phyloP scores from a whole-genome alignment of 2,329 filamentous ascomycete species.

The Kalaharituber pfeilii region DNA sequence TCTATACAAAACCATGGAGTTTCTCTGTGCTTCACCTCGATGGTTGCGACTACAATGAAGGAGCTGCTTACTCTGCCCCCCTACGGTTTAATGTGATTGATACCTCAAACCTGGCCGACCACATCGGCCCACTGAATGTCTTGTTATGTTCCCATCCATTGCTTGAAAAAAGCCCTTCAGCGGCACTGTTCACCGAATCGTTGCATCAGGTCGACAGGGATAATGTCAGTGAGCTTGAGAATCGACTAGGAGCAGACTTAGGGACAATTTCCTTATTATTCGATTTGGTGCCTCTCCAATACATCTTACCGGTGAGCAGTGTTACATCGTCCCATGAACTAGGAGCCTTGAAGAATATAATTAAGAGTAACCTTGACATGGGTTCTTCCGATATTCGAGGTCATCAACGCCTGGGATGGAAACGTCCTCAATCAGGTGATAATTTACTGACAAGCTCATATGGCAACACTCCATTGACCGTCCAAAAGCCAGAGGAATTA shows the following conservation, averaged over 20 bases:
- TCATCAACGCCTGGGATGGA: no score
- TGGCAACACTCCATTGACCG: no score
- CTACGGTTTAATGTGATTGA: slow-evolving; percentile 40
- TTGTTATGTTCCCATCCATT: slow-evolving; percentile 32
- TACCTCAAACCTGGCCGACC: slow-evolving; percentile 34
- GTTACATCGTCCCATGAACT: not conserved
- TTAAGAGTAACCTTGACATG: not conserved
- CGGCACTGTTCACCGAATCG: slow-evolving; percentile 35
- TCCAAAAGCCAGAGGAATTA: slow-evolving; percentile 29
- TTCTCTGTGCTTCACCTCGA: slow-evolving; percentile 33
- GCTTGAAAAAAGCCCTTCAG: slow-evolving; percentile 30
- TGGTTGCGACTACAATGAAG: slow-evolving; percentile 27
- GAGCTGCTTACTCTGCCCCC: slow-evolving; percentile 22
- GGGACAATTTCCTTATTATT: slow-evolving; percentile 34
- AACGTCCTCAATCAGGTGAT: not conserved
- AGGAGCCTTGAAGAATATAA: not conserved
- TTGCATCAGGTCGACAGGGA: slow-evolving; percentile 27
- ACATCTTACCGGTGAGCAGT: slow-evolving; percentile 3
- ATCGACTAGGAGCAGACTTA: slow-evolving; percentile 33
- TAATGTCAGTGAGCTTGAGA: slow-evolving; percentile 26
- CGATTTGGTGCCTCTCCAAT: slow-evolving; percentile 32
- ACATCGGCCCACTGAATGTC: slow-evolving; percentile 30
- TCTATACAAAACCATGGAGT: no score
- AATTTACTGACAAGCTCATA: not conserved
- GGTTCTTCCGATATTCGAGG: not conserved